Percentiles rank a stretch among this genome's conserved stretches.
These are phyloP conservation scores for Buddleja alternifolia DNA, from an alignment of 257 asterid species.

Conservation along the genomic window DNA sequence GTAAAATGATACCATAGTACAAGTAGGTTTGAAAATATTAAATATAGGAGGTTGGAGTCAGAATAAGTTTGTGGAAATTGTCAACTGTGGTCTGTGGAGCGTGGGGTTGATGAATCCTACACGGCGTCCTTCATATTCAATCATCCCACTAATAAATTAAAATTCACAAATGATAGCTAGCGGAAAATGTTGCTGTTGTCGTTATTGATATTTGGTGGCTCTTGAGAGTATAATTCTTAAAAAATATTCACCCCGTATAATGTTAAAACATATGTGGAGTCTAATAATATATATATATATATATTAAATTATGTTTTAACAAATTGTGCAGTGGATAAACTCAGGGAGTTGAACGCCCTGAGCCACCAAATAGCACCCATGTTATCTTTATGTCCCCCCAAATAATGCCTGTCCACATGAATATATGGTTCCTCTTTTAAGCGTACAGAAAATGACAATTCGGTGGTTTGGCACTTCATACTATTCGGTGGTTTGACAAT, in stretches of 20 bases:
- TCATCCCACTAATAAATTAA: no score
- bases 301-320: no score
- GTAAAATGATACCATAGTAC: background rate
- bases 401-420: background rate
- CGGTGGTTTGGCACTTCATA: background rate
- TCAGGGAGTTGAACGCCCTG: no score
- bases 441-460: constrained; percentile 8
- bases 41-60: background rate
- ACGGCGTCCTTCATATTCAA: constrained; percentile 1
- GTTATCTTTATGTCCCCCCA: no score
- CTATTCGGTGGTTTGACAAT: no score
- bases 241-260: no score
- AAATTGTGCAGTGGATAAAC: no score
- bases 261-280: no score
- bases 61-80: background rate
- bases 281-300: no score
- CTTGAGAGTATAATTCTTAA: no score
- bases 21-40: background rate
- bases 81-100: background rate
- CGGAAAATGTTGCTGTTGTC: background rate
- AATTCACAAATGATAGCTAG: background rate
- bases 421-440: background rate
- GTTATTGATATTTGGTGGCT: no score
- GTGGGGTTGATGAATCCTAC: constrained; percentile 8
- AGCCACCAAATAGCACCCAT: no score